Base-by-base conservation (phyloP, 164 flowering plant species). In the Magnolia sinica region DNA sequence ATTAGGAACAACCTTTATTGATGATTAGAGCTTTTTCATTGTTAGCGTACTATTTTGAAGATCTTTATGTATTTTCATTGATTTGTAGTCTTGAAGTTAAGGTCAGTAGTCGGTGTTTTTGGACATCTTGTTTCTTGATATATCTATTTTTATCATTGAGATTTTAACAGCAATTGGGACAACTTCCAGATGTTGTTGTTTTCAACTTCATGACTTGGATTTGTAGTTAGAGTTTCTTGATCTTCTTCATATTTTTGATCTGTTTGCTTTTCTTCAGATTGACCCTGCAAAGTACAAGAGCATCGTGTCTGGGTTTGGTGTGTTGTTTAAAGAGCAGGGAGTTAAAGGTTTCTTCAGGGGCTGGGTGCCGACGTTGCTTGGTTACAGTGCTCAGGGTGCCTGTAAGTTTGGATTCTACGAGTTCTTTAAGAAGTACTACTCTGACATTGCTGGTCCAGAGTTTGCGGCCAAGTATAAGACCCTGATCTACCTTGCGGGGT, bases 331-430 rank as follows among this genome's bases (percentile, higher is more conserved):
- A 83, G 96, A 91, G 77, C 96, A 91, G 75, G 96, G 96, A 20
- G 70, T 79, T 37, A 88, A 76, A 77, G 94, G 94, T 14, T 89
- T 91, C 82, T 90, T 90, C 85, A 86, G 87, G 86, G 96, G 96
- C 16, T 92, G 96, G 96, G 92, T 87, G 72, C 96, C 96, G 3
- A 90, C 96, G 59, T 77, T 91, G 49, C 83, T 89, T 64, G 93
- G 92, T 70, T 91, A 90, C 83, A 90, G 95, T 84, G 93, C 95
- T n/a, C 97, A 92, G 87, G 97, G 97, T 73, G 97, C 95, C n/a
- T 90, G 93, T 90, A 92, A 92, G 82, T 89, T 80, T 84, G 97
- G 97, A 68, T 91, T 92, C 79, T 92, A 92, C 73, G 97, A 92
- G 77, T 91, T 84, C 83, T 91, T 92, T 72, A 92, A 92, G 92